Evolutionary conservation across 2,329 filamentous ascomycete genomes (phyloP), one percentile per base, ranked within the genome.

Genomic region (Calonectria crousiana): DNA sequence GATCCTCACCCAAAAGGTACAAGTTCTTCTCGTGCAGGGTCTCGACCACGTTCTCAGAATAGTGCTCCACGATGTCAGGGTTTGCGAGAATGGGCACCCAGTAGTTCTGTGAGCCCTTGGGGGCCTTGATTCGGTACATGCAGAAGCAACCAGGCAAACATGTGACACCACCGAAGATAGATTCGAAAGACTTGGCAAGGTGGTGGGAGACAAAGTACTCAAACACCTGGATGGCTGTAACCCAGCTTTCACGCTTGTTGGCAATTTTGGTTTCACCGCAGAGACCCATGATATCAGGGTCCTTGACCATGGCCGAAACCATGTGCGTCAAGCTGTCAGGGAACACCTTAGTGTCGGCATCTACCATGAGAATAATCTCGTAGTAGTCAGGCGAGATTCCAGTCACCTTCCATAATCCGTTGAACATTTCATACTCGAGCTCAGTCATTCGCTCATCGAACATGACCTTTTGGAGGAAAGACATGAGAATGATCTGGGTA

Each of bases 151-250:
- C 97, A 20, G 97, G 97, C 79, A 99, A 89, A 90, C 97, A 99
- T 77, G 97, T 99, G 75, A 99, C 97, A 94, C 97, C 97, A 86
- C 97, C 97, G 85, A 99, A 99, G 78, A 98, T 94, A 1, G 96
- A 98, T 85, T 99, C 97, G 86, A 99, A 99, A 5, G 96, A 95
- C 87, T 99, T 99, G 82, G 96, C 92, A 81, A 97, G 90, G 84
- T 99, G 97, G 85, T 99, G 97, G 2, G 97, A 98, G 86, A 99
- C 97, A 88, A 98, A 99, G 88, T 98, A 98, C 88, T 99, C 97
- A 82, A 99, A 99, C 34, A 99, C 97, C 86, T 99, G 97, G 81
- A 99, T 99, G 87, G 97, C 97, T 8, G 95, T 95, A 51, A 98
- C 96, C 96, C 96, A 99, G 81, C 92, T 96, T 75, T 94, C 92